Evolutionary conservation across 768 basidiomycete species (phyloP).

Genomic region (Kondoa subrosea): DNA sequence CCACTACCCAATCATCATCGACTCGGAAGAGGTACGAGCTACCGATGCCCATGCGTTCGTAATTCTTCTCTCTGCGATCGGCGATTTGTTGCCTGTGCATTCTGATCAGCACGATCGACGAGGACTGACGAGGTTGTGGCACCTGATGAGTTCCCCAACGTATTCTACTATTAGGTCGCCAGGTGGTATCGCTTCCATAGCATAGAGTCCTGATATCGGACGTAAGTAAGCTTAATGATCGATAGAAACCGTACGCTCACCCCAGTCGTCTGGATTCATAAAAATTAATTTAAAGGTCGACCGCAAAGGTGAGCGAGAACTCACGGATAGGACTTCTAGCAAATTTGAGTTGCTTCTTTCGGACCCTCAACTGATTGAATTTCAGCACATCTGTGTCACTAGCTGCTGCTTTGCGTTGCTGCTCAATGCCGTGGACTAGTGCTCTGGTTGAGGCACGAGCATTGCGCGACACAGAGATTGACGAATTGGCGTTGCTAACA

Average conservation of each 20-base stretch:
- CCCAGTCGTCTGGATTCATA: constrained; percentile 55
- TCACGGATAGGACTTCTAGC: constrained; percentile 70
- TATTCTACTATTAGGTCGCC: constrained; percentile 99
- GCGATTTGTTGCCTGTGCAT: constrained; percentile 45
- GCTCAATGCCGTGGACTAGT: constrained; percentile 79
- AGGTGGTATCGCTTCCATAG: constrained; percentile 73
- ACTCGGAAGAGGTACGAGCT: constrained; percentile 95
- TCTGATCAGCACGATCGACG: not conserved
- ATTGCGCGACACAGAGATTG: constrained; percentile 41
- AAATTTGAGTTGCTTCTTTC: constrained; percentile 90
- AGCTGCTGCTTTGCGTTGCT: constrained; percentile 49
- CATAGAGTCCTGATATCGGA: constrained; percentile 43
- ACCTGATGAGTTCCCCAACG: constrained; percentile 77
- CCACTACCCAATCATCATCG: constrained; percentile 93
- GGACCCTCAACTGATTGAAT: constrained; percentile 93
- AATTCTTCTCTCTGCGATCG: constrained; percentile 89
- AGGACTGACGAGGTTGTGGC: not conserved
- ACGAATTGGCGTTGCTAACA: constrained; percentile 42
- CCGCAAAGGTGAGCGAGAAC: not conserved
- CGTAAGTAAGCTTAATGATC: not conserved
- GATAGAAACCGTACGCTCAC: constrained; percentile 31
- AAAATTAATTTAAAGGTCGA: not conserved
- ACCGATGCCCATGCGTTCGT: constrained; percentile 92
- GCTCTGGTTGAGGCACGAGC: constrained; percentile 84
- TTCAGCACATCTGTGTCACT: constrained; percentile 56